These are phyloP conservation scores for Somion occarium DNA, from an alignment of 1,284 basidiomycete species.

Conservation along the genomic window DNA sequence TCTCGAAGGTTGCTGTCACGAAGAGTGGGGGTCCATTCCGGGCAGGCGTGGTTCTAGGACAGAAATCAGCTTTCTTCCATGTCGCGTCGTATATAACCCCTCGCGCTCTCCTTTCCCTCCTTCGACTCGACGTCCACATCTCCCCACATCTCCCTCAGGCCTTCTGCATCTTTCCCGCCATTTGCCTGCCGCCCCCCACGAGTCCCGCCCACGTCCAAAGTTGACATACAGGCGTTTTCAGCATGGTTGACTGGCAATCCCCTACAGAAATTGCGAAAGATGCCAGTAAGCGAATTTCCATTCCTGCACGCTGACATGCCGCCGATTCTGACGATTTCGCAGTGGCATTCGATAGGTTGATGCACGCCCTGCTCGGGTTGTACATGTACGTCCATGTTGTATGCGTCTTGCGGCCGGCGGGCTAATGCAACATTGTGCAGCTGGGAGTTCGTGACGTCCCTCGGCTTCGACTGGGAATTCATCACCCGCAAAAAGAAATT, in stretches of 20 bases:
- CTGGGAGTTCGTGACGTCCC: slow-evolving; percentile 49
- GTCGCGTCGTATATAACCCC: background rate
- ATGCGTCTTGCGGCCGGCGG: slow-evolving; percentile 45
- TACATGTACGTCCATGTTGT: slow-evolving; percentile 47
- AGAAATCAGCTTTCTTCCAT: background rate
- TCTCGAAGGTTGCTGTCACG: slow-evolving; percentile 2
- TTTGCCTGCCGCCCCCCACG: background rate
- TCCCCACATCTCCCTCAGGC: background rate
- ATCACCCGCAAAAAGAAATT: slow-evolving; percentile 55
- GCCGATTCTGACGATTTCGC: background rate
- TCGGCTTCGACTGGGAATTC: slow-evolving; percentile 66
- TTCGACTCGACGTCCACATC: background rate
- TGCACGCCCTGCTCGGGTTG: slow-evolving; percentile 62
- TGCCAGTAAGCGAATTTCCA: slow-evolving; percentile 34
- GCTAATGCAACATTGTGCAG: slow-evolving; percentile 21
- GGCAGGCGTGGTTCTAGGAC: background rate
- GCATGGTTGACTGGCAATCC: slow-evolving; percentile 60
- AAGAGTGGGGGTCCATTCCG: slow-evolving; percentile 5
- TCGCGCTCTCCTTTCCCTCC: background rate
- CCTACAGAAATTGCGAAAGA: slow-evolving; percentile 44
- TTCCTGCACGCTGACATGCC: background rate
- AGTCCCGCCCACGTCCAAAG: background rate
- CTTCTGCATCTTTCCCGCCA: background rate
- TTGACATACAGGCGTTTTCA: background rate
- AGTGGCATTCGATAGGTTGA: slow-evolving; percentile 61